Base-by-base conservation (phyloP, 2,329 filamentous ascomycete genomes). In the Calonectria pauciramosa region DNA sequence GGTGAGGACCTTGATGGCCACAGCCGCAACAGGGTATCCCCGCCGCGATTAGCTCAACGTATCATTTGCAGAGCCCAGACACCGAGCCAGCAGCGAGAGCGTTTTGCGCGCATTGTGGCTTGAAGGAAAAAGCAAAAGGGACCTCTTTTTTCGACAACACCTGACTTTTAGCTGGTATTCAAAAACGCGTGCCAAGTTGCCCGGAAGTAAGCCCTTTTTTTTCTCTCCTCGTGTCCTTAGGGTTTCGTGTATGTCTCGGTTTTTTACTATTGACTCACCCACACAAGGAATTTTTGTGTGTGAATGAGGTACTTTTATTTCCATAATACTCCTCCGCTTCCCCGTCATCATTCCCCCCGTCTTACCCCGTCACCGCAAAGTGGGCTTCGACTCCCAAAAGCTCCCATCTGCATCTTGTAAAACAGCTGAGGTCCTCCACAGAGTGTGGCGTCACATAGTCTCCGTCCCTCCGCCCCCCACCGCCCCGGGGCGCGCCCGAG, bases 1-100 rank as follows among this genome's bases (percentile, higher is more conserved):
- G 78, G 80, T 80, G 80, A 81, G 80, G 68, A 81, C 80, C 80
- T 79, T 80, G 80, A 81, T 81, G 80, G 80, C 75, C 76, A 72
- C 51, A 71, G 77, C 71, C 34, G 11, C 59, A 60, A 67, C 47
- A 68, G 71, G 54, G 71, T 52, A 60, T 41, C 44, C 59, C 66
- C 49, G 59, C 51, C 59, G 23, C 49, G 41, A 63, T 63, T 63
- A 63, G 56, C 56, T 28, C 34, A 28, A 28, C 56, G 23, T 41
- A 63, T 20, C 20, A 38, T 60, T 60, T 34, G 56, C 23, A 60
- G n/a, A 32, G 30, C 13, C 16, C n/a, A n/a, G 13, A 38, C 20
- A 18, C 38, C 41, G 44, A 47, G 44, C 44, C n/a, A 47, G 20
- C 18, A 47, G 20, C 20, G 34, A 26, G 16, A 20, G 23, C 23